Percentiles rank a stretch among this genome's conserved stretches.
phyloP scores from a whole-genome alignment of 208 protist species.

The Crithidia mellificae region DNA sequence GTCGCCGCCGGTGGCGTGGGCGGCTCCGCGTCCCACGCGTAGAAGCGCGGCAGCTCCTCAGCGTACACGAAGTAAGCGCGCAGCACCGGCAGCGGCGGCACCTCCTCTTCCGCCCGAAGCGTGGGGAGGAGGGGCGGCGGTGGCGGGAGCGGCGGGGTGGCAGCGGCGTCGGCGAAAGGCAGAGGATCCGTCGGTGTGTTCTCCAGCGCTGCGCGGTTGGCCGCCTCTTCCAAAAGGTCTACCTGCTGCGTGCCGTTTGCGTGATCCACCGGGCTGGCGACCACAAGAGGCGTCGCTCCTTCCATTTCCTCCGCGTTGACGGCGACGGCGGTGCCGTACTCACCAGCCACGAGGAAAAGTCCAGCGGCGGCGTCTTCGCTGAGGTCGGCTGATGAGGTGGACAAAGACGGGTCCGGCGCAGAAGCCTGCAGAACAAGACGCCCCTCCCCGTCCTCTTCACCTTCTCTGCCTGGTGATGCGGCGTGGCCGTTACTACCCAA shows the following conservation, averaged over 20 bases:
- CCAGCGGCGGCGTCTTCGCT: background rate
- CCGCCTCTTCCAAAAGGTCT: conserved; percentile 3
- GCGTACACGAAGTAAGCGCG: conserved; percentile 10
- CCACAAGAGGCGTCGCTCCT: too few relatives aligned
- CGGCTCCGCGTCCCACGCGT: conserved; percentile 23
- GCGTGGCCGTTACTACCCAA: too few relatives aligned
- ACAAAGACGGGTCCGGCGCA: background rate
- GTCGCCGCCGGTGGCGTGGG: background rate
- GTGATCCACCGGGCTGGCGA: background rate
- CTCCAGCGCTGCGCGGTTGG: background rate
- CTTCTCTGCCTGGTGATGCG: background rate
- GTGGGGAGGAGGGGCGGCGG: background rate
- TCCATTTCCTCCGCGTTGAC: background rate
- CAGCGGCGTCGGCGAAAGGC: background rate
- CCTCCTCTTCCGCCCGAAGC: background rate
- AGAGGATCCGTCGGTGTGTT: background rate
- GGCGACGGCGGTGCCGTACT: background rate
- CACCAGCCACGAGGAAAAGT: background rate
- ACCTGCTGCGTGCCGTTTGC: background rate
- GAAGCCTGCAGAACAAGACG: background rate
- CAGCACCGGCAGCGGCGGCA: conserved; percentile 6
- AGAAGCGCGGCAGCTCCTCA: conserved; percentile 8
- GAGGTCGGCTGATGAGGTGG: background rate
- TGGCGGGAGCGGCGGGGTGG: background rate
- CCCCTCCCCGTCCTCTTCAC: background rate